Evolutionary conservation across 2,329 filamentous ascomycete species (phyloP).

Genomic region (Fusarium guadeloupense): DNA sequence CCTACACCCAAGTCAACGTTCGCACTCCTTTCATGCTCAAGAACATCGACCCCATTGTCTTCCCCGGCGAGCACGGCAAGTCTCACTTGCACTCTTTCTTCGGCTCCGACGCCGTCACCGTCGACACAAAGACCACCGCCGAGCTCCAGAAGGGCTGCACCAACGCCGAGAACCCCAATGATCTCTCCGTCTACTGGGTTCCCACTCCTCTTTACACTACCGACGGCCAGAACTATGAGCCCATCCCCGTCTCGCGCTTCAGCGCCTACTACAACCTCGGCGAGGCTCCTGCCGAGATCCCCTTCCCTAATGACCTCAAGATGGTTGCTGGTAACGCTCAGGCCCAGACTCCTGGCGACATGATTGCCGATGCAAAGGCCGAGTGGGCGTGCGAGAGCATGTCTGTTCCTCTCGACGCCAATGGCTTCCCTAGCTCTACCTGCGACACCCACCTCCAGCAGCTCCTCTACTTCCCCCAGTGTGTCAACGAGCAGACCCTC

Average conservation of each 20-base stretch:
- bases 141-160: constrained; percentile 55
- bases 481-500: constrained; percentile 37
- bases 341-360: constrained; percentile 19
- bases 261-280: constrained; percentile 57
- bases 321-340: constrained; percentile 53
- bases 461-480: constrained; percentile 39
- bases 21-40: constrained; percentile 45
- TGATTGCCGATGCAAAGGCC: constrained; percentile 42
- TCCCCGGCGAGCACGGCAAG: constrained; percentile 44
- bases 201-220: constrained; percentile 53
- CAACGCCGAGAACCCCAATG: constrained; percentile 57
- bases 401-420: constrained; percentile 32
- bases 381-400: constrained; percentile 47
- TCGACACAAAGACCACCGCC: constrained; percentile 43
- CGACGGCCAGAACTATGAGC: constrained; percentile 45
- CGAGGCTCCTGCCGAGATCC: constrained; percentile 51
- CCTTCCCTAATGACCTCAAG: constrained; percentile 55
- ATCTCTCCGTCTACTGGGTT: constrained; percentile 57
- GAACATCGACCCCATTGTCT: constrained; percentile 49
- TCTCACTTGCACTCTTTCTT: constrained; percentile 51
- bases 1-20: constrained; percentile 33
- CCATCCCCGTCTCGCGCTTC: constrained; percentile 51
- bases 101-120: constrained; percentile 47
- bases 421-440: constrained; percentile 31
- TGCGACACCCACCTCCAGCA: constrained; percentile 33